These are phyloP conservation scores for Cytospora schulzeri DNA, from an alignment of 2,329 filamentous ascomycete species.

Conservation along the genomic window DNA sequence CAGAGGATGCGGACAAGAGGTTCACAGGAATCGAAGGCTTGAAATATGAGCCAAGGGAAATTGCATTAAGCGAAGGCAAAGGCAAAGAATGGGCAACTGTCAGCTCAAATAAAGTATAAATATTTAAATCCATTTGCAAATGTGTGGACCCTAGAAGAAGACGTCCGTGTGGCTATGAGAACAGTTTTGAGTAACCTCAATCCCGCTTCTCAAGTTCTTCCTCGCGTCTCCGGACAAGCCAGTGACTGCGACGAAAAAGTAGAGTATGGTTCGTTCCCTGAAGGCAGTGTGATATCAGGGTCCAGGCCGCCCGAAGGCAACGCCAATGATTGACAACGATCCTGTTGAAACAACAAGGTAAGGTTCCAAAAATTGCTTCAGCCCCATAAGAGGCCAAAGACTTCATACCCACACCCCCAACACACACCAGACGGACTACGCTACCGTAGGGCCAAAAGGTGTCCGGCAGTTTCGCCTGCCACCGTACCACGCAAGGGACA, in stretches of 20 bases:
- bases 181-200: not conserved
- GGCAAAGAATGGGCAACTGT: no score
- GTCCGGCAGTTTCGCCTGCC: not conserved
- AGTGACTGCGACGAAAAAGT: not conserved
- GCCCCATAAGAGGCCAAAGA: not conserved
- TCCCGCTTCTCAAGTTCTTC: not conserved
- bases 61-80: no score
- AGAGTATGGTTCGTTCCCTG: not conserved
- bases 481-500: not conserved
- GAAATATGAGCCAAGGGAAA: no score
- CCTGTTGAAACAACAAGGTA: not conserved
- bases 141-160: no score
- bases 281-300: constrained; percentile 1
- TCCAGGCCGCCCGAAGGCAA: not conserved
- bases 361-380: not conserved
- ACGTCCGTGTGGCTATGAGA: no score
- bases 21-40: no score
- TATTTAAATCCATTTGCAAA: no score
- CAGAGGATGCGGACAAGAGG: no score
- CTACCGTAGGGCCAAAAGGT: not conserved
- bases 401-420: not conserved
- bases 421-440: constrained; percentile 1
- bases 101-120: no score
- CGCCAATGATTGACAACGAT: not conserved
- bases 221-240: not conserved